Base-by-base conservation (phyloP, 1,284 basidiomycete species). In the Sphaerobolus stellatus region DNA sequence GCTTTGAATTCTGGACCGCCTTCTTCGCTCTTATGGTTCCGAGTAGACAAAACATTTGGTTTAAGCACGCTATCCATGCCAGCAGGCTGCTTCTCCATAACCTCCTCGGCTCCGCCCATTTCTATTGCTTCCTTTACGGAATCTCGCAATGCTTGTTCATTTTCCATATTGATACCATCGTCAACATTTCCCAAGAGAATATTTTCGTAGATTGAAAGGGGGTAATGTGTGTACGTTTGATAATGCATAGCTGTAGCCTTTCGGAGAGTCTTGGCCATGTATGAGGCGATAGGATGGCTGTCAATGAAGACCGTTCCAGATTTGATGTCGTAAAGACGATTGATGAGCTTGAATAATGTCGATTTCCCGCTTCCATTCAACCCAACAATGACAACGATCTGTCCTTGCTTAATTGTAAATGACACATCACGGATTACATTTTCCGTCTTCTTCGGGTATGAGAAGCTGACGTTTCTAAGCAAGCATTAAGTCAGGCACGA, bases 331-430 rank as follows among this genome's bases (percentile, higher is more conserved):
- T 76, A 79, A n/a, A 78, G 60, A 0, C 77, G 69, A 1, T 73
- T 66, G 3, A 80, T 64, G 4, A 81, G 69, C 38, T 74, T 75
- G 41, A 75, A 61, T 7, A 78, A 58, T 0, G 76, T 75, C 1
- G 74, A 74, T 56, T 79, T 77, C 5, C 76, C 75, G 41, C 71
- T 72, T 13, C 78, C 77, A 50, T 76, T 77, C 5, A 65, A 63
- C 16, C 75, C 76, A 11, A 79, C 77, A 25, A 81, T 68, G 20
- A 81, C 74, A 0, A 77, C 74, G 2, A 79, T 71, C 33, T 75
- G 70, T 8, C 80, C 79, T 1, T 76, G 64, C 27, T 70, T 66
- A 50, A 82, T 76, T 2, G 56, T 65, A 22, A 82, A 66, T 1
- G 74, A 76, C 2, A 81, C 64, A 5, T 67, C 58, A 1, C 59